Conservation (phyloP, 2,329 filamentous ascomycete genomes). For the Blastomyces emzantsi region DNA sequence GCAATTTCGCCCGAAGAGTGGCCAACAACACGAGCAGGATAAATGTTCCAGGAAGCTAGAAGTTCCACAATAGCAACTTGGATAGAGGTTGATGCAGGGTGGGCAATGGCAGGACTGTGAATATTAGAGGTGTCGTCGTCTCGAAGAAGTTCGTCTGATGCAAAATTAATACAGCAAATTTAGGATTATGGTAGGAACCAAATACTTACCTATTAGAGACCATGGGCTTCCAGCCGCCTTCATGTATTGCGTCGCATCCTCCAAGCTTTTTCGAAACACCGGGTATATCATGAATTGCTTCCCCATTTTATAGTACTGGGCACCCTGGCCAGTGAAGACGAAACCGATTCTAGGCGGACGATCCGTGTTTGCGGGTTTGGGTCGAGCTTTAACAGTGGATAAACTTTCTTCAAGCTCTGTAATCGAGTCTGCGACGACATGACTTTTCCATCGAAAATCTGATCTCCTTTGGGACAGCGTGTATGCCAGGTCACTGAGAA, state of each 20-base stretch:
- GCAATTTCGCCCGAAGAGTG: constrained; percentile 33
- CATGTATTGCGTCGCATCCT: constrained; percentile 13
- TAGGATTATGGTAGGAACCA: background rate
- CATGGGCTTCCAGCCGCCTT: constrained; percentile 13
- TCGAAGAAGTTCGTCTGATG: constrained; percentile 14
- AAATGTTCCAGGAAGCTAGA: constrained; percentile 20
- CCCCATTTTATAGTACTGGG: constrained; percentile 31
- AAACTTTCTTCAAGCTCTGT: constrained; percentile 9
- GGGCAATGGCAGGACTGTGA: constrained; percentile 21
- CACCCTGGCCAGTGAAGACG: constrained; percentile 32
- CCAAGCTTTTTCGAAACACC: constrained; percentile 18
- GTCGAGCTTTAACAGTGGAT: background rate
- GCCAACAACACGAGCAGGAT: constrained; percentile 22
- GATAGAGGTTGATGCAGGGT: constrained; percentile 28
- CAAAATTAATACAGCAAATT: constrained; percentile 7
- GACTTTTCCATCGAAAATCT: constrained; percentile 6
- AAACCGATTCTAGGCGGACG: constrained; percentile 17
- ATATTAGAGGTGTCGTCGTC: constrained; percentile 15
- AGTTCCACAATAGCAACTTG: constrained; percentile 29
- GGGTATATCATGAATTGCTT: constrained; percentile 20
- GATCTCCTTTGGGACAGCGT: constrained; percentile 11
- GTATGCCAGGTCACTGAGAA: constrained; percentile 11
- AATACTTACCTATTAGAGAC: constrained; percentile 11
- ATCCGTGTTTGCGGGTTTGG: constrained; percentile 7
- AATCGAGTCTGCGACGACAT: constrained; percentile 4